A percentile compares a stretch with the other conserved stretches of the same genome.
Evolutionary conservation across 1,284 basidiomycete genomes (phyloP).

Genomic region (Sporisorium graminicola): DNA sequence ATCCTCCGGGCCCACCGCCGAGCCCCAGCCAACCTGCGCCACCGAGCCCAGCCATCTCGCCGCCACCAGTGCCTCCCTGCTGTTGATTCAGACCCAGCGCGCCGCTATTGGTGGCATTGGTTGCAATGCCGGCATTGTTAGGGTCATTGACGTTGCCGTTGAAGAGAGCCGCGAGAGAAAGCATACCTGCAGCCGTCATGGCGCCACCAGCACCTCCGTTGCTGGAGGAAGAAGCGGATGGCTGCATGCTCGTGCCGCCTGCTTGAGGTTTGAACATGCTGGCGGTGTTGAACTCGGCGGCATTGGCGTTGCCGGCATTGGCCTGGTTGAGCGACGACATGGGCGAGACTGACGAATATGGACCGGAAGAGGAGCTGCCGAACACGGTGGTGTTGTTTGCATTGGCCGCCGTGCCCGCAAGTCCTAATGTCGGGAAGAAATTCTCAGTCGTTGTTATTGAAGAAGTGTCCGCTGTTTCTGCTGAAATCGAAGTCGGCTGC

Average conservation of each 20-base stretch:
- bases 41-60: conserved; percentile 43
- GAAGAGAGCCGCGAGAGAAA: conserved; percentile 38
- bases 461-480: background rate
- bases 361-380: conserved; percentile 24
- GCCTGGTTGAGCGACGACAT: conserved; percentile 29
- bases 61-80: conserved; percentile 6
- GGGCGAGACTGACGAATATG: conserved; percentile 35
- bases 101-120: background rate
- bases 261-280: conserved; percentile 45
- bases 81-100: background rate
- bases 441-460: conserved; percentile 11
- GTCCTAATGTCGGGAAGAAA: conserved; percentile 31
- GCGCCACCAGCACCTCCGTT: background rate
- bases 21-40: conserved; percentile 66
- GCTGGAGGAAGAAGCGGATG: conserved; percentile 4
- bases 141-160: conserved; percentile 23
- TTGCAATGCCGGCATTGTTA: conserved; percentile 4
- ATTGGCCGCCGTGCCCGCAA: conserved; percentile 3
- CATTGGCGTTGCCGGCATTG: conserved; percentile 7
- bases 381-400: conserved; percentile 10
- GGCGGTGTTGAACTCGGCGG: conserved; percentile 19
- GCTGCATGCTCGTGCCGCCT: conserved; percentile 19
- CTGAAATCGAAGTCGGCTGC: background rate
- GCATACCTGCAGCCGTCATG: conserved; percentile 26
- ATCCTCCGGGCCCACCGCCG: conserved; percentile 54